Conservation (phyloP, 768 basidiomycete genomes). For the Cystobasidium onofrii region DNA sequence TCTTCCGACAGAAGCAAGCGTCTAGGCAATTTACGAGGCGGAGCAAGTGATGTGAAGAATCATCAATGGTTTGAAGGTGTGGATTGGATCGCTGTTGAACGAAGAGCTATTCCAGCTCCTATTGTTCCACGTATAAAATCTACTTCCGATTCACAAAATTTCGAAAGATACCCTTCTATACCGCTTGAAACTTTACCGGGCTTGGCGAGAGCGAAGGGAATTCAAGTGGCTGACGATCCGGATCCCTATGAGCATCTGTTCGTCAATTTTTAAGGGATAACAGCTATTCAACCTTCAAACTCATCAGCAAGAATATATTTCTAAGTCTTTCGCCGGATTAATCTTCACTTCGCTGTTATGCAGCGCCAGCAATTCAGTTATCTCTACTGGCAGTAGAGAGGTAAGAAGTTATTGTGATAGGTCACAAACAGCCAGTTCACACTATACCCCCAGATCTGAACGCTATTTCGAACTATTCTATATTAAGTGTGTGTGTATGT, state of each 20-base stretch:
- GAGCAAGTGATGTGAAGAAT: constrained; percentile 66
- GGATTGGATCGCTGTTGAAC: constrained; percentile 79
- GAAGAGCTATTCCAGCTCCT: constrained; percentile 76
- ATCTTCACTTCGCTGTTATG: too few species aligned
- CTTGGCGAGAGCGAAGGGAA: constrained; percentile 35
- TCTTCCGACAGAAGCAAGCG: constrained; percentile 86
- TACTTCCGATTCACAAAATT: constrained; percentile 39
- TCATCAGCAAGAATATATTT: too few species aligned
- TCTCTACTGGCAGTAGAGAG: too few species aligned
- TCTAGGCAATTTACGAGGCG: constrained; percentile 84
- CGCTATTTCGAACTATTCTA: too few species aligned
- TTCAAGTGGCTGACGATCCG: background rate
- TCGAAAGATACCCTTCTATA: constrained; percentile 38
- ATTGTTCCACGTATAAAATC: constrained; percentile 57
- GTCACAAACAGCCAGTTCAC: too few species aligned
- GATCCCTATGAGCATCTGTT: constrained; percentile 29
- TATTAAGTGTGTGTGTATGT: too few species aligned
- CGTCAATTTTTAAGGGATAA: constrained; percentile 21
- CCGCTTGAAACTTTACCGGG: constrained; percentile 36
- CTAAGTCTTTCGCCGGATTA: too few species aligned
- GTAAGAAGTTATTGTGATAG: too few species aligned
- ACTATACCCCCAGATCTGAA: too few species aligned
- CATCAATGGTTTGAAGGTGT: constrained; percentile 72
- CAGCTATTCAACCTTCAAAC: too few species aligned
- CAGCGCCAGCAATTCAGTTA: too few species aligned